These are phyloP conservation scores for Phialophora tarda DNA, from an alignment of 2,329 filamentous ascomycete genomes.

Conservation along the genomic window DNA sequence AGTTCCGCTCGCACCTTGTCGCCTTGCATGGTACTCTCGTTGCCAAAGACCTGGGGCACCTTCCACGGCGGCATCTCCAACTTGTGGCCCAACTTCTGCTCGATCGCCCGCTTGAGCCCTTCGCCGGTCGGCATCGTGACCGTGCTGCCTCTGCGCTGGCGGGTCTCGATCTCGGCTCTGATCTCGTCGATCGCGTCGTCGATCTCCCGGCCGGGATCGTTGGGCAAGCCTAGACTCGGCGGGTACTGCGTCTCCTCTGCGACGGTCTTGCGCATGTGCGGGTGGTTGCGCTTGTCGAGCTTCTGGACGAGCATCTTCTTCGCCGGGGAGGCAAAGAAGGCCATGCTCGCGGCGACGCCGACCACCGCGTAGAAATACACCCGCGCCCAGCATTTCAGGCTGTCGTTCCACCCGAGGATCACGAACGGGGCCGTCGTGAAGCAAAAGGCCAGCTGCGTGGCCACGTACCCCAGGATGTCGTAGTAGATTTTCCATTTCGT, in stretches of 20 bases:
- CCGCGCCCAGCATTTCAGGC: conserved; percentile 76
- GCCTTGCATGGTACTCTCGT: neutral
- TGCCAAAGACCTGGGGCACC: conserved; percentile 19
- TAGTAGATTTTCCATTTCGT: conserved; percentile 81
- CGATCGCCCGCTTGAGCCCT: conserved; percentile 59
- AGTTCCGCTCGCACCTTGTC: neutral
- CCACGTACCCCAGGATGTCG: conserved; percentile 74
- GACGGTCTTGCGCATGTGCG: conserved; percentile 51
- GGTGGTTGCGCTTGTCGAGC: conserved; percentile 62
- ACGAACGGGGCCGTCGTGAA: conserved; percentile 87
- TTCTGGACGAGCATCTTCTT: conserved; percentile 65
- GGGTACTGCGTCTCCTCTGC: conserved; percentile 66
- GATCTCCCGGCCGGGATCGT: conserved; percentile 75
- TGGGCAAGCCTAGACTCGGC: conserved; percentile 77
- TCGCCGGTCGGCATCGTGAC: conserved; percentile 54
- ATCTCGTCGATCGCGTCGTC: conserved; percentile 80
- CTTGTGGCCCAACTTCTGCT: conserved; percentile 29
- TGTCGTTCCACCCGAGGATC: conserved; percentile 73
- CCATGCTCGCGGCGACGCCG: conserved; percentile 67
- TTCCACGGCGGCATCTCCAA: conserved; percentile 29
- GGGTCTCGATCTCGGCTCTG: conserved; percentile 70
- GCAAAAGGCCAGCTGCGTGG: conserved; percentile 80
- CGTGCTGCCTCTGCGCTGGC: conserved; percentile 55
- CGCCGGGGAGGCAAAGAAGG: conserved; percentile 79
- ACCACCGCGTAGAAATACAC: conserved; percentile 88